These are phyloP conservation scores for Fagopyrum homotropicum DNA, from an alignment of 148 eudicot species.

Conservation along the genomic window DNA sequence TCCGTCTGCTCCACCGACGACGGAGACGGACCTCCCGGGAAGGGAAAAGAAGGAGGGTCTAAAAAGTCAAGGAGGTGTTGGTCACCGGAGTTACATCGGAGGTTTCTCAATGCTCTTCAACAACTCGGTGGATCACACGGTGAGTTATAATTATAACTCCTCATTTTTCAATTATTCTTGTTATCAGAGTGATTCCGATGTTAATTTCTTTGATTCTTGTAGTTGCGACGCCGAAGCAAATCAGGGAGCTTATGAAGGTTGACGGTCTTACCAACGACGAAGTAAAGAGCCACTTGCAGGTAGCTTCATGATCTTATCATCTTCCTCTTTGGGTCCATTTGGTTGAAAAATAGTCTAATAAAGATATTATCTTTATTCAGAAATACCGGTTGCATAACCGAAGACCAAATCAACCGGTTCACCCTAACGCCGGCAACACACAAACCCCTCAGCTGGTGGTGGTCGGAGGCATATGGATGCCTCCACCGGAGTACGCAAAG, in stretches of 20 bases:
- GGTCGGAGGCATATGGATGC: too few species aligned
- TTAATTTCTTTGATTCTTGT: not conserved
- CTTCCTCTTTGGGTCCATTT: too few species aligned
- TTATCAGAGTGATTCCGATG: not conserved
- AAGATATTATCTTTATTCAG: too few species aligned
- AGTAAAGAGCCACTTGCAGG: not conserved
- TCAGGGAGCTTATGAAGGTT: not conserved
- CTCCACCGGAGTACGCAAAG: too few species aligned
- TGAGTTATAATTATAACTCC: not conserved
- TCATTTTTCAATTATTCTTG: not conserved
- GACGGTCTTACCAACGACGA: conserved; percentile 6
- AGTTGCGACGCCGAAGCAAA: not conserved
- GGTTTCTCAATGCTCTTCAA: not conserved
- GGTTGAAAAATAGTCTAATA: too few species aligned
- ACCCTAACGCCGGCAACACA: too few species aligned
- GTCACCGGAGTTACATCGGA: not conserved
- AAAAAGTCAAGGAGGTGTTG: not conserved
- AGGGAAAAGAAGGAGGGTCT: not conserved
- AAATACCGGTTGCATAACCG: too few species aligned
- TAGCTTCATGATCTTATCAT: too few species aligned
- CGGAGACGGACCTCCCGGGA: not conserved
- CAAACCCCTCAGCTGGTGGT: too few species aligned
- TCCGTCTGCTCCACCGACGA: not conserved
- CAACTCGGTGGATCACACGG: conserved; percentile 1
- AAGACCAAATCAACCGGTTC: too few species aligned